Percentiles rank a stretch among this genome's conserved stretches.
phyloP scores from a whole-genome alignment of 2,329 filamentous ascomycete genomes.

The Dactylellina cionopaga region DNA sequence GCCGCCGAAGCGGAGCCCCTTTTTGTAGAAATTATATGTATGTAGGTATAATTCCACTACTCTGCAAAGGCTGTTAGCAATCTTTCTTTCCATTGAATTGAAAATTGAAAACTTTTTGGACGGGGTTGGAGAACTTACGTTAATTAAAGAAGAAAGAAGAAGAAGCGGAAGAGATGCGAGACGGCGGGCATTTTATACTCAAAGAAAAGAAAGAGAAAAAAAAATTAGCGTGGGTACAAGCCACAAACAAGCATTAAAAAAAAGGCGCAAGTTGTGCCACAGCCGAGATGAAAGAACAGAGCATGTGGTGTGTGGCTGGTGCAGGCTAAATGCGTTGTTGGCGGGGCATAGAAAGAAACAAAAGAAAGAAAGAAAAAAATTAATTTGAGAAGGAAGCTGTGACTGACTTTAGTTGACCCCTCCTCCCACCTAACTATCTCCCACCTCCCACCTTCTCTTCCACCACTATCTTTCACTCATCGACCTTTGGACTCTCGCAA shows the following conservation, averaged over 20 bases:
- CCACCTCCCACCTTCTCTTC: neutral
- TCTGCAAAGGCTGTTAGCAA: slow-evolving; percentile 32
- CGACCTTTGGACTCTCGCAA: too few species aligned
- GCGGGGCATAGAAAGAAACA: slow-evolving; percentile 33
- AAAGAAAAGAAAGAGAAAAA: neutral
- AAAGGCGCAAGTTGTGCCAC: slow-evolving; percentile 23
- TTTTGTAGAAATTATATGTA: slow-evolving; percentile 55
- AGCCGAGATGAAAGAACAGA: neutral
- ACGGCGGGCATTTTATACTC: slow-evolving; percentile 42
- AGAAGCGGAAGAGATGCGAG: slow-evolving; percentile 20
- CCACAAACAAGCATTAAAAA: slow-evolving; percentile 16
- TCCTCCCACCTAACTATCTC: slow-evolving; percentile 1
- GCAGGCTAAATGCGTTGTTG: neutral
- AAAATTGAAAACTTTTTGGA: slow-evolving; percentile 7
- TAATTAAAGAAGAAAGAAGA: slow-evolving; percentile 46
- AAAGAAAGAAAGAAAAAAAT: slow-evolving; percentile 22
- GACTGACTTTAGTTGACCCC: slow-evolving; percentile 7
- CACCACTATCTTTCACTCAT: neutral
- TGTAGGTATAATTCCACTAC: slow-evolving; percentile 55
- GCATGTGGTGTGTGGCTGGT: slow-evolving; percentile 7
- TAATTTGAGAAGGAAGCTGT: neutral
- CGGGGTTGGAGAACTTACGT: slow-evolving; percentile 43
- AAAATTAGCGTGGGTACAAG: slow-evolving; percentile 19
- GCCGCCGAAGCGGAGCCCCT: slow-evolving; percentile 56
- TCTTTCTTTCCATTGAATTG: slow-evolving; percentile 24